These are phyloP conservation scores for Thelephora terrestris DNA, from an alignment of 1,284 basidiomycete species.

Conservation along the genomic window DNA sequence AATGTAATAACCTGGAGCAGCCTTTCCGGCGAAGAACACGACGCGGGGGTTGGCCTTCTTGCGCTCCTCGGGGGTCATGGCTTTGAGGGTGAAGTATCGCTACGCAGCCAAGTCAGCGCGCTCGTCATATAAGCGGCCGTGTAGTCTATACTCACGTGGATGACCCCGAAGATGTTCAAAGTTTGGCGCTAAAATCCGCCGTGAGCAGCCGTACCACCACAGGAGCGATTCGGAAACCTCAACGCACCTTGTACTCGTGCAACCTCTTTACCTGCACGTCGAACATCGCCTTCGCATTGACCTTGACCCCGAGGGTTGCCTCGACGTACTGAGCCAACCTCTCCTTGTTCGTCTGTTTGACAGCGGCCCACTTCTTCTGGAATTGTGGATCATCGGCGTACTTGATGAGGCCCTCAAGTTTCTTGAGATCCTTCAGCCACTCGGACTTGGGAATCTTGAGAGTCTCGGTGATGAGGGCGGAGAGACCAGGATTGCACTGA, in stretches of 20 bases:
- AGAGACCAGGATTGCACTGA: constrained; percentile 82
- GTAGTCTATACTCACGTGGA: constrained; percentile 48
- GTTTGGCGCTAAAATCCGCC: constrained; percentile 64
- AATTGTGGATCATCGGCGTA: constrained; percentile 66
- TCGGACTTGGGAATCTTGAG: constrained; percentile 61
- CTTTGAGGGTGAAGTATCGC: constrained; percentile 79
- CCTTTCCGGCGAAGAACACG: constrained; percentile 87
- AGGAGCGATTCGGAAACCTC: neutral
- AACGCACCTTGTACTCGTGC: constrained; percentile 75
- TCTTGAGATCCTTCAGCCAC: constrained; percentile 75
- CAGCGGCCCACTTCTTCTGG: constrained; percentile 67
- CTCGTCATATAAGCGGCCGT: neutral
- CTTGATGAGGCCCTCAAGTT: constrained; percentile 59
- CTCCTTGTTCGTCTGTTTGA: constrained; percentile 85
- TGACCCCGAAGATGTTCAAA: constrained; percentile 77
- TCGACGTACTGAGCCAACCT: constrained; percentile 73
- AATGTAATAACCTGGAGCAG: constrained; percentile 75
- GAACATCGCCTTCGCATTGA: constrained; percentile 80
- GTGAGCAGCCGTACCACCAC: neutral
- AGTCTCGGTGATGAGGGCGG: constrained; percentile 72
- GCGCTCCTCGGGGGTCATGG: constrained; percentile 64
- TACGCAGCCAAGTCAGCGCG: constrained; percentile 18
- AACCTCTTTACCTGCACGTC: constrained; percentile 89
- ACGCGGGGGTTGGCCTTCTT: constrained; percentile 75
- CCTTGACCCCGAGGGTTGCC: constrained; percentile 58